Base-by-base conservation (phyloP, 371 early-diverging fungal genomes). In the Blastocladiella emersonii region DNA sequence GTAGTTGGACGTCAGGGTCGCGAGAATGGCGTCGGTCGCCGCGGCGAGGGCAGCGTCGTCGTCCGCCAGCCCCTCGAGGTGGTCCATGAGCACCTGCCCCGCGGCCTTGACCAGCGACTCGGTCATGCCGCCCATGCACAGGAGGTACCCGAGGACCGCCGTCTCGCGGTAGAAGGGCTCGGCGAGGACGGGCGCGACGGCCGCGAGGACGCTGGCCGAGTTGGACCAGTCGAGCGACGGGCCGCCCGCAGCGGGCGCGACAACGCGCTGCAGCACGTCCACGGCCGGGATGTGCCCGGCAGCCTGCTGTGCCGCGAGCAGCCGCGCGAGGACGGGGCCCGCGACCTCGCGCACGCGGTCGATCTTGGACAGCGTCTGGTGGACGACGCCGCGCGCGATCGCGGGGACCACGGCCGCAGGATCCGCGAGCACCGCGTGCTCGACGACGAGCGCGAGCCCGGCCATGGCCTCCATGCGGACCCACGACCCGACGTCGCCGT, bases 401-500 rank as follows among this genome's bases (percentile, higher is more conserved):
- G 65, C 48, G 66, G 64, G 27, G 45, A 51, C 63, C 45, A 56
- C 10, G 44, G 34, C 3, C 57, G 35, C 30, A n/a, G n/a, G n/a
- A n/a, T n/a, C n/a, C n/a, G n/a, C n/a, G n/a, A n/a, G n/a, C n/a
- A n/a, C n/a, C 30, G 45, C 53, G 41, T 36, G 25, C 1, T 34
- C 37, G 12, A 30, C 27, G 59, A 84, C 61, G n/a, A 65, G 60
- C 15, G 71, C 69, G 56, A 90, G 71, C 12, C 78, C 78, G 3
- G 74, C 68, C 80, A 91, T 85, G 41, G 79, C 72, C 12, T 86
- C 84, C 64, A 85, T 78, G 30, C 98, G 89, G 8, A 92, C 83
- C 89, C 92, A 91, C 0, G 93, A 92, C 0, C 98, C 98, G 21
- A 98, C 89, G 72, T 98, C 98, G 23, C 98, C 98, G 34, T 95